phyloP scores from a whole-genome alignment of 2,329 filamentous ascomycete genomes.

The Elsinoe perseae region DNA sequence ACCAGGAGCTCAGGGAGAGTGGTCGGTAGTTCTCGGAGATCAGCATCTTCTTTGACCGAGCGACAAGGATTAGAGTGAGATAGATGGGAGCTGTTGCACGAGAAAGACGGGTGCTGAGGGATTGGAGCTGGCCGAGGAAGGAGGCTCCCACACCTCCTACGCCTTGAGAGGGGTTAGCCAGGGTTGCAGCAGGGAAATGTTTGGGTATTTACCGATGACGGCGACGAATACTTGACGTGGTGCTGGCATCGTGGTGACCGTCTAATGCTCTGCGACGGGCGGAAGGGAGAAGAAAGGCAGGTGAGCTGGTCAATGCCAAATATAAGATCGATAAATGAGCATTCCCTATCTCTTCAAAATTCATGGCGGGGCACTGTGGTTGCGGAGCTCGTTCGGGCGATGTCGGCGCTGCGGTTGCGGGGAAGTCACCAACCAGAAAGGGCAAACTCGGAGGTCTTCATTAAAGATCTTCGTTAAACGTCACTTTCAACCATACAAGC shows the following conservation, averaged over 20 bases:
- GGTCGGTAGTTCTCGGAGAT: constrained; percentile 65
- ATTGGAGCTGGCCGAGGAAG: constrained; percentile 75
- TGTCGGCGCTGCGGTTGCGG: background rate
- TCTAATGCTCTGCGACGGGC: background rate
- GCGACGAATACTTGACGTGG: constrained; percentile 41
- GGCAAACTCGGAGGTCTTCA: background rate
- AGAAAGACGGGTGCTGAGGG: constrained; percentile 54
- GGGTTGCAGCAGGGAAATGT: background rate
- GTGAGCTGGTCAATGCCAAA: background rate
- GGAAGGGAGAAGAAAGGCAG: background rate
- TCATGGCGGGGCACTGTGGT: constrained; percentile 7
- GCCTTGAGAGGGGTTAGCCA: constrained; percentile 45
- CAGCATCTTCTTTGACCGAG: constrained; percentile 75
- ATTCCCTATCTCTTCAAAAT: background rate
- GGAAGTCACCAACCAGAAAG: background rate
- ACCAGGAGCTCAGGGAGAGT: constrained; percentile 54
- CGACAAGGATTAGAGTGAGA: constrained; percentile 74
- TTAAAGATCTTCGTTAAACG: constrained; percentile 8
- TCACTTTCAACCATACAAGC: background rate
- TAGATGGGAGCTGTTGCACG: constrained; percentile 49
- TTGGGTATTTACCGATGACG: constrained; percentile 34
- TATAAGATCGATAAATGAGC: background rate
- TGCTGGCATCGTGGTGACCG: constrained; percentile 30
- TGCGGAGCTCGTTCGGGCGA: background rate
- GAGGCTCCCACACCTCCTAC: constrained; percentile 87